These are phyloP conservation scores for Pyrus bretschneideri DNA, from an alignment of 306 rosid species.

Conservation along the genomic window DNA sequence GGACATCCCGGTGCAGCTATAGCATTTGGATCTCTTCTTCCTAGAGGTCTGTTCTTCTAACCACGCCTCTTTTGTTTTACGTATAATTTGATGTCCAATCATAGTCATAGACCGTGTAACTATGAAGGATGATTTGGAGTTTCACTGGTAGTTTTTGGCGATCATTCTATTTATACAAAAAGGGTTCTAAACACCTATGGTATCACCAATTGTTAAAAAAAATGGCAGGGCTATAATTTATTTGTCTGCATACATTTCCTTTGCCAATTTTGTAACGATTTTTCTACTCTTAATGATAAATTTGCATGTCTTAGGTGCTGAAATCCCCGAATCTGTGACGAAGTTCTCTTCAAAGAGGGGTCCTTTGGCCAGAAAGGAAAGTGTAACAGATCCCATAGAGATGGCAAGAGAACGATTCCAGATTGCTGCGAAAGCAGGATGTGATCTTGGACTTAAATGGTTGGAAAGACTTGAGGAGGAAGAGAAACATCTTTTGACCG, in stretches of 20 bases:
- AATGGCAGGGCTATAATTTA: neutral
- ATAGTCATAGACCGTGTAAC: neutral
- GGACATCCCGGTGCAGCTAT: slow-evolving; percentile 93
- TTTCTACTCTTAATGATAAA: neutral
- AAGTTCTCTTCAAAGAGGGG: slow-evolving; percentile 46
- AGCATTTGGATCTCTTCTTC: slow-evolving; percentile 93
- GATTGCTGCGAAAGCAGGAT: slow-evolving; percentile 74
- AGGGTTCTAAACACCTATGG: neutral
- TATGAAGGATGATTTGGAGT: neutral
- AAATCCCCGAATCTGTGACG: slow-evolving; percentile 54
- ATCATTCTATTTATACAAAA: neutral
- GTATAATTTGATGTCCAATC: neutral
- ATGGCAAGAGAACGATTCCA: slow-evolving; percentile 80
- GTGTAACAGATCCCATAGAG: slow-evolving; percentile 48
- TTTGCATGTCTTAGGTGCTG: slow-evolving; percentile 50
- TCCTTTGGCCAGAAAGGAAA: slow-evolving; percentile 30
- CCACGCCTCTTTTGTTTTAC: neutral
- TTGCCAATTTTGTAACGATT: neutral
- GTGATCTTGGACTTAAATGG: slow-evolving; percentile 89
- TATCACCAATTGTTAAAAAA: neutral
- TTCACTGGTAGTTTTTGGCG: neutral
- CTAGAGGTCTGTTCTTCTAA: slow-evolving; percentile 49
- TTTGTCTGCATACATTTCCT: neutral
- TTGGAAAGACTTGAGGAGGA: slow-evolving; percentile 75
- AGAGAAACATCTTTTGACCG: slow-evolving; percentile 38